A percentile compares a stretch with the other conserved stretches of the same genome.
These are phyloP conservation scores for Microthyrium microscopicum DNA, from an alignment of 2,329 filamentous ascomycete species.

Conservation along the genomic window DNA sequence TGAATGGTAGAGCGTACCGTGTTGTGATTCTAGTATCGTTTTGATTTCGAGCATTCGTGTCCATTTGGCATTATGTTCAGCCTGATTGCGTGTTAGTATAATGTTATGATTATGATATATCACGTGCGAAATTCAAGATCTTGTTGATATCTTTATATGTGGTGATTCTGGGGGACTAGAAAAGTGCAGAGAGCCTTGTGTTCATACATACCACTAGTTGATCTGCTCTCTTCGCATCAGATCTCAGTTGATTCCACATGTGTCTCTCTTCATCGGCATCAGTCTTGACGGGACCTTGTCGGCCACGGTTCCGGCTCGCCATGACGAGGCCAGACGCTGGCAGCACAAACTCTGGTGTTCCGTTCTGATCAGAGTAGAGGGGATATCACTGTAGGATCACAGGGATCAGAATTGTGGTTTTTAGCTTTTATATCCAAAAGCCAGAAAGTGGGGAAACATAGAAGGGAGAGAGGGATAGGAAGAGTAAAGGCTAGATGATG, in stretches of 20 bases:
- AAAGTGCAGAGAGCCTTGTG: no score
- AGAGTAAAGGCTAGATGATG: no score
- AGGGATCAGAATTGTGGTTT: no score
- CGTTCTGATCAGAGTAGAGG: no score
- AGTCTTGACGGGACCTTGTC: conserved; percentile 27
- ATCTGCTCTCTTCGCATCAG: conserved; percentile 28
- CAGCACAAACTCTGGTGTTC: no score
- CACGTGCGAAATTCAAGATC: no score
- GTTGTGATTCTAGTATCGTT: conserved; percentile 3
- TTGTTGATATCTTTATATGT: no score
- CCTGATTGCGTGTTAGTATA: conserved; percentile 4
- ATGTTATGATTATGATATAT: background rate
- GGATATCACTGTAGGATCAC: no score
- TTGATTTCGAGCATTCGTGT: conserved; percentile 6
- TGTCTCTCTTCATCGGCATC: conserved; percentile 33
- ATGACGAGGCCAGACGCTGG: conserved; percentile 14
- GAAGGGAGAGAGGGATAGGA: no score
- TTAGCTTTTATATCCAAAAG: no score
- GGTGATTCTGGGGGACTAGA: no score
- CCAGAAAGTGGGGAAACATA: no score
- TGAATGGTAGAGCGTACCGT: background rate
- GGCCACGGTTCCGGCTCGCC: conserved; percentile 28
- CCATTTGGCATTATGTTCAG: conserved; percentile 7
- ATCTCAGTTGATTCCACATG: conserved; percentile 31
- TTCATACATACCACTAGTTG: conserved; percentile 28